These are phyloP conservation scores for Melampsora larici-populina DNA, from an alignment of 1,284 basidiomycete species.

Conservation along the genomic window DNA sequence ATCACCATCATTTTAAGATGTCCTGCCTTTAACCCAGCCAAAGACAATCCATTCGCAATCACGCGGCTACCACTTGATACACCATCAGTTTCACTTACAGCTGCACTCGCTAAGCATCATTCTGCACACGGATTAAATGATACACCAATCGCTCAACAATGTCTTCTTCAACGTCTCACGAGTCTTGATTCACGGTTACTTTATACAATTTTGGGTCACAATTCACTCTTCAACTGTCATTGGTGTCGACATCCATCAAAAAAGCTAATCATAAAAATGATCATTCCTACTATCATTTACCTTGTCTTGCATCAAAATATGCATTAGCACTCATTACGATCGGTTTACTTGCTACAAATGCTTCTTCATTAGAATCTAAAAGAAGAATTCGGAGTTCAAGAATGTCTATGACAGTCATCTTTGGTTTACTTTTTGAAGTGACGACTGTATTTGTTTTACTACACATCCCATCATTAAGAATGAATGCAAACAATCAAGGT, in stretches of 20 bases:
- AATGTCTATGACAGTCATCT: no score
- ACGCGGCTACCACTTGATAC: not conserved
- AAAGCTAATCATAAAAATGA: not conserved
- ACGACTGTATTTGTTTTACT: no score
- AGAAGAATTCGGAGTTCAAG: no score
- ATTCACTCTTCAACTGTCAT: constrained; percentile 16
- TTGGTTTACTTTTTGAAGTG: no score
- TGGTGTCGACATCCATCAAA: constrained; percentile 34
- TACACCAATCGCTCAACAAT: constrained; percentile 4
- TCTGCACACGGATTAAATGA: not conserved
- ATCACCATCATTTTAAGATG: not conserved
- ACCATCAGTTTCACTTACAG: constrained; percentile 6
- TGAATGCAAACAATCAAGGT: no score
- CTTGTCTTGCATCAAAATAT: not conserved
- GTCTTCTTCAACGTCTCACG: constrained; percentile 25
- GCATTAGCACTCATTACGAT: not conserved
- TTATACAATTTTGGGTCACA: constrained; percentile 13
- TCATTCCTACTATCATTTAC: constrained; percentile 17
- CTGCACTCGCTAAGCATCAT: constrained; percentile 8
- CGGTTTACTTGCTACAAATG: no score
- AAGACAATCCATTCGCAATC: constrained; percentile 14
- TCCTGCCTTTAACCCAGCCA: not conserved
- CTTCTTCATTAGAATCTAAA: no score
- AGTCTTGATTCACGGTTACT: constrained; percentile 29
- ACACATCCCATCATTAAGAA: no score